Percentiles rank a stretch among this genome's conserved stretches.
Conservation (phyloP, 352 stramenopile genomes). For the Thraustochytrium sp. region DNA sequence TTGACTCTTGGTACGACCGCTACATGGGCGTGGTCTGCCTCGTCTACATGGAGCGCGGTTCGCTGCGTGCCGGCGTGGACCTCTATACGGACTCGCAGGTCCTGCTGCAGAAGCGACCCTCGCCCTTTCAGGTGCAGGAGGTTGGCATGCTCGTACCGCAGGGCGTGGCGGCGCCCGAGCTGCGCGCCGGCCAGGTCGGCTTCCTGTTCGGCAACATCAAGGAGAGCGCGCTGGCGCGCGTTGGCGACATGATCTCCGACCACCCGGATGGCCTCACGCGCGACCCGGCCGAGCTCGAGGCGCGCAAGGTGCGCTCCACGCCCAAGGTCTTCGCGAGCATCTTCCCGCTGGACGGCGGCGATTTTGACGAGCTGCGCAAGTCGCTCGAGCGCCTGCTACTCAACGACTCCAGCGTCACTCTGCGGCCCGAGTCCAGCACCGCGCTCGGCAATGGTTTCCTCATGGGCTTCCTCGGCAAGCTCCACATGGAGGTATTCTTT, state of each 20-base stretch:
- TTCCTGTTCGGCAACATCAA: conserved; percentile 96
- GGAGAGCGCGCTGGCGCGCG: conserved; percentile 87
- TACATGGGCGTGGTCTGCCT: conserved; percentile 52
- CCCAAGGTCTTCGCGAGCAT: conserved; percentile 98
- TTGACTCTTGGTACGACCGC: conserved; percentile 96
- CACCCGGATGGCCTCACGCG: background rate
- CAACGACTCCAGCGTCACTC: conserved; percentile 92
- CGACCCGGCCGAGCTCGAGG: background rate
- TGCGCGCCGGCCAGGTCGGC: conserved; percentile 88
- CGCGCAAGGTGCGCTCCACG: conserved; percentile 57
- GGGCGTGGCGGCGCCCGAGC: conserved; percentile 55
- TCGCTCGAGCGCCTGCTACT: conserved; percentile 91
- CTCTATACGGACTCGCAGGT: conserved; percentile 7
- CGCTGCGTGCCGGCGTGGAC: background rate
- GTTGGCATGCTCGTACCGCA: conserved; percentile 69
- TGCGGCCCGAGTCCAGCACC: conserved; percentile 88
- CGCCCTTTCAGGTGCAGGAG: conserved; percentile 59
- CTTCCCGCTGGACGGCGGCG: conserved; percentile 90
- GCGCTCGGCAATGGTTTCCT: conserved; percentile 89
- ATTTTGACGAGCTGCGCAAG: conserved; percentile 89
- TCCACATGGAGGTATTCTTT: conserved; percentile 98
- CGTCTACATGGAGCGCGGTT: conserved; percentile 27
- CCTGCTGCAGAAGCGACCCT: background rate
- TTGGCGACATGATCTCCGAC: conserved; percentile 73
- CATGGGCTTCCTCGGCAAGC: conserved; percentile 91